phyloP scores from a whole-genome alignment of 345 rosid genomes.

The Citropsis articulata region DNA sequence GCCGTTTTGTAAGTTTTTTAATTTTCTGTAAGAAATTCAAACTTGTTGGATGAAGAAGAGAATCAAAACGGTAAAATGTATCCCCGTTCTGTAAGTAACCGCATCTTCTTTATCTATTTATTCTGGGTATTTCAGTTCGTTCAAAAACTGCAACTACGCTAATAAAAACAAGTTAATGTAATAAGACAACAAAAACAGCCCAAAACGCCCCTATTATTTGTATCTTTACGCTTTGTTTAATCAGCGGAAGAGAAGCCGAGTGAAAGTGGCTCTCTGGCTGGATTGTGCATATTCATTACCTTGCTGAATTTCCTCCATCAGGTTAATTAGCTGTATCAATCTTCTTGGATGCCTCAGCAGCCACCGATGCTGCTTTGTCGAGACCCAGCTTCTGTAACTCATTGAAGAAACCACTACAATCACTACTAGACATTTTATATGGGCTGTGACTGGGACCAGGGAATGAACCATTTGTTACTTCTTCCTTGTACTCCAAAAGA shows the following conservation, averaged over 20 bases:
- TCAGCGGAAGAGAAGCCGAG: no score
- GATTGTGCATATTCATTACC: neutral
- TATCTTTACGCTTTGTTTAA: neutral
- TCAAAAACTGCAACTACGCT: neutral
- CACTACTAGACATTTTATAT: slow-evolving; percentile 55
- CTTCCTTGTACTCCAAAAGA: slow-evolving; percentile 69
- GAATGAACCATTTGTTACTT: slow-evolving; percentile 61
- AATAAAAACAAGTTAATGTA: neutral
- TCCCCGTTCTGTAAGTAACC: neutral
- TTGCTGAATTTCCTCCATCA: neutral
- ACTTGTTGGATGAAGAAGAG: no score
- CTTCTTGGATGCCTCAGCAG: slow-evolving; percentile 35
- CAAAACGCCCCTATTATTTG: neutral
- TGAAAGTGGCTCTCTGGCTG: neutral
- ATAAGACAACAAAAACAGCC: neutral
- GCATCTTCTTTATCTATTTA: neutral
- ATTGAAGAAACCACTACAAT: slow-evolving; percentile 52
- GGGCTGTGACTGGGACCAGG: slow-evolving; percentile 80
- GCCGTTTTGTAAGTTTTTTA: no score
- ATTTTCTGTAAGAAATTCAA: no score
- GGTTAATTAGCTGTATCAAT: neutral
- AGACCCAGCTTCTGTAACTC: slow-evolving; percentile 75
- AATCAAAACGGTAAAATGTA: neutral
- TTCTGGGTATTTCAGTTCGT: neutral
- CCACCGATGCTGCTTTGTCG: slow-evolving; percentile 69